Percentiles rank a stretch among this genome's conserved stretches.
phyloP scores from a whole-genome alignment of 1,284 basidiomycete genomes.

The Ganoderma leucocontextum region DNA sequence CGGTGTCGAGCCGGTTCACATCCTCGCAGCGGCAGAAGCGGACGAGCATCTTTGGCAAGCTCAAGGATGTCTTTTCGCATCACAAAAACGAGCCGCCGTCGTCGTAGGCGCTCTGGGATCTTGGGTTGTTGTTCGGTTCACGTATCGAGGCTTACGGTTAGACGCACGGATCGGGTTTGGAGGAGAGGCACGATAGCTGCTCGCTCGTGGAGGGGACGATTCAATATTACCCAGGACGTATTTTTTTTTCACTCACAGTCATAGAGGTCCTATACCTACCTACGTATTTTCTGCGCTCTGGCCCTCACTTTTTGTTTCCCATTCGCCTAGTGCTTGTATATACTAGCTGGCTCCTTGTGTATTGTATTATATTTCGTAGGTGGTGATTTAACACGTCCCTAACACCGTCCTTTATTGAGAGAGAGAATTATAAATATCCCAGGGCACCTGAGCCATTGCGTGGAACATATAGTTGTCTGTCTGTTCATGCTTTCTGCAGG shows the following conservation, averaged over 20 bases:
- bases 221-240: constrained; percentile 8
- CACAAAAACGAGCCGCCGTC: constrained; percentile 25
- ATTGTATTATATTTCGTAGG: constrained; percentile 19
- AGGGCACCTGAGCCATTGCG: too few species aligned
- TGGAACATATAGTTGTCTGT: too few species aligned
- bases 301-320: constrained; percentile 8
- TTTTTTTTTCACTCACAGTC: constrained; percentile 15
- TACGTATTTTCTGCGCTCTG: constrained; percentile 21
- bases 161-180: not conserved
- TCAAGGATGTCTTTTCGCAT: constrained; percentile 41
- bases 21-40: constrained; percentile 38
- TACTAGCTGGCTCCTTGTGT: constrained; percentile 14
- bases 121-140: not conserved
- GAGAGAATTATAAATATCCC: not conserved
- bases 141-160: not conserved
- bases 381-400: not conserved
- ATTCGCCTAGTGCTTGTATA: constrained; percentile 21
- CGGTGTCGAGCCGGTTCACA: constrained; percentile 28
- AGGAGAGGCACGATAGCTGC: constrained; percentile 7
- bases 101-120: constrained; percentile 8
- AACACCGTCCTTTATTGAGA: not conserved
- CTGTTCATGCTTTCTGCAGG: not conserved
- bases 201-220: constrained; percentile 10
- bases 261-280: constrained; percentile 31
- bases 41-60: constrained; percentile 42